phyloP scores from a whole-genome alignment of 345 rosid species.

The Populus nigra region DNA sequence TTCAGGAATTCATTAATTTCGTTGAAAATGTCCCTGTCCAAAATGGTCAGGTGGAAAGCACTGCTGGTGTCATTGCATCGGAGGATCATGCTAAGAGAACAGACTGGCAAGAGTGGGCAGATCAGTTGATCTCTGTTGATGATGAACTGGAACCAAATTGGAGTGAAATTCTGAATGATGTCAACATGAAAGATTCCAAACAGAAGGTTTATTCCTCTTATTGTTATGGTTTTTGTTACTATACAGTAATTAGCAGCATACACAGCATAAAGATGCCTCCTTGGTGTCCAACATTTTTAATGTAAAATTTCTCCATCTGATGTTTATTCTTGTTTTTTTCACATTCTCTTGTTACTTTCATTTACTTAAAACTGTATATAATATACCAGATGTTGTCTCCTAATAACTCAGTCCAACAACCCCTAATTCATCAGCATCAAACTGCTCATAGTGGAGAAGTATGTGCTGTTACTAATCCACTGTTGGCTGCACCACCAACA shows the following conservation, averaged over 20 bases:
- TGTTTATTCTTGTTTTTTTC: not conserved
- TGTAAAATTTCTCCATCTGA: not conserved
- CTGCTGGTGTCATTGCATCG: conserved; percentile 34
- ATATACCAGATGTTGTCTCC: conserved; percentile 33
- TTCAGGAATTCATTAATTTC: conserved; percentile 48
- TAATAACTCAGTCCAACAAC: conserved; percentile 35
- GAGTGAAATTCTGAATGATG: conserved; percentile 61
- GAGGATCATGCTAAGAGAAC: conserved; percentile 41
- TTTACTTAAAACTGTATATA: conserved; percentile 1
- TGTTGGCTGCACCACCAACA: conserved; percentile 34
- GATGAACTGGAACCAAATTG: conserved; percentile 61
- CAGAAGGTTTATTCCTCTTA: conserved; percentile 47
- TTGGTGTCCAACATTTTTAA: not conserved
- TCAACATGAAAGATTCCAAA: conserved; percentile 37
- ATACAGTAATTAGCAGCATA: not conserved
- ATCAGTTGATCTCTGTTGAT: conserved; percentile 58
- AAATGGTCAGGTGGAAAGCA: conserved; percentile 44
- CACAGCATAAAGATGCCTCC: not conserved
- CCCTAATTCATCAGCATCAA: conserved; percentile 42
- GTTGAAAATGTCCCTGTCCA: conserved; percentile 43
- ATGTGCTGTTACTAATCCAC: conserved; percentile 27
- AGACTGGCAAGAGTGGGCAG: conserved; percentile 70
- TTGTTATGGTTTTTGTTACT: conserved; percentile 4
- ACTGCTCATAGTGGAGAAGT: conserved; percentile 31
- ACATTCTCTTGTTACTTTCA: not conserved